phyloP scores from a whole-genome alignment of 257 asterid species.

The Lavandula angustifolia region DNA sequence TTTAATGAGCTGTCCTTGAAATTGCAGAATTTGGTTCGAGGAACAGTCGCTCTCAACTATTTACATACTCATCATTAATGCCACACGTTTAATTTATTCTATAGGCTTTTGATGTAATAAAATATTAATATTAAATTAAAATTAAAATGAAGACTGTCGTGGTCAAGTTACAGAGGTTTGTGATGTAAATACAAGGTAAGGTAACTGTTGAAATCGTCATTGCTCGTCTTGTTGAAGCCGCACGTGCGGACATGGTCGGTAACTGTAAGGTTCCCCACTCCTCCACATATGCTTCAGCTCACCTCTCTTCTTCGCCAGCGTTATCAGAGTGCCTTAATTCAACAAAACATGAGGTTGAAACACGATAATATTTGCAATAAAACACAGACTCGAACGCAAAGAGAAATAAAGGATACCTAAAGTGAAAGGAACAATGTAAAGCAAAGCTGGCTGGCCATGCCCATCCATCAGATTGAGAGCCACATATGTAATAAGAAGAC shows the following conservation, averaged over 20 bases:
- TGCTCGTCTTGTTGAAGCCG: slow-evolving; percentile 44
- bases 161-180: no score
- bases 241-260: slow-evolving; percentile 70
- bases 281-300: slow-evolving; percentile 69
- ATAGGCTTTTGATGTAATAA: no score
- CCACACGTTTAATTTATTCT: no score
- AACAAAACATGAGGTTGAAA: not conserved
- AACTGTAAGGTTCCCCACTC: slow-evolving; percentile 63
- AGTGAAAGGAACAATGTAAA: slow-evolving; percentile 88
- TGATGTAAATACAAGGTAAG: no score
- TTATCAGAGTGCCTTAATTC: slow-evolving; percentile 64
- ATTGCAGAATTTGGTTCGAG: no score
- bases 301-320: slow-evolving; percentile 66
- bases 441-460: slow-evolving; percentile 91
- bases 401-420: slow-evolving; percentile 46
- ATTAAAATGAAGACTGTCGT: no score
- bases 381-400: no score
- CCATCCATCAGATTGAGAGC: slow-evolving; percentile 93
- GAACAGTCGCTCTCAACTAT: no score
- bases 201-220: not conserved
- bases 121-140: no score
- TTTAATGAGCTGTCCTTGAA: no score
- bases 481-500: slow-evolving; percentile 79
- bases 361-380: not conserved
- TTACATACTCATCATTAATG: no score